phyloP scores from a whole-genome alignment of 2,329 filamentous ascomycete species.

The Apiospora saccharicola region DNA sequence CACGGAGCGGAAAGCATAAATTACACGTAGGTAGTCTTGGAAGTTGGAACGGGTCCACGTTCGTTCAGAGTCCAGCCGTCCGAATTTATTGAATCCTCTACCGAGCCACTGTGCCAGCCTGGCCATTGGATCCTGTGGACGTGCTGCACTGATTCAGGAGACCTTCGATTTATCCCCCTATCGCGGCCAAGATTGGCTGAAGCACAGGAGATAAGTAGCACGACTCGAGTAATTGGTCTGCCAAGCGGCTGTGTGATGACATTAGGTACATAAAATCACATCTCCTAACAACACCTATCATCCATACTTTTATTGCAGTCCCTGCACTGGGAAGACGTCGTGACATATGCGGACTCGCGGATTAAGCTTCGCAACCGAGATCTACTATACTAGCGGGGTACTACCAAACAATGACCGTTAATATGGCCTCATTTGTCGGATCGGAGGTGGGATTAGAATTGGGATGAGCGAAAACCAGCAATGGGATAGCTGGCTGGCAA shows the following conservation, averaged over 20 bases:
- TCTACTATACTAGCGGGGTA: neutral
- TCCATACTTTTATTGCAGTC: neutral
- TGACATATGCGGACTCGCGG: neutral
- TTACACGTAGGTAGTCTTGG: neutral
- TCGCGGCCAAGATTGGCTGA: neutral
- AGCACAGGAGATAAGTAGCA: neutral
- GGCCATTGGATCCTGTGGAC: conserved; percentile 1
- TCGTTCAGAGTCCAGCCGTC: neutral
- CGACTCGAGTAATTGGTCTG: conserved; percentile 4
- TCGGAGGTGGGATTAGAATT: neutral
- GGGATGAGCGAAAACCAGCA: neutral
- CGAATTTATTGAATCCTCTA: neutral
- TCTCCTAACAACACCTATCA: neutral
- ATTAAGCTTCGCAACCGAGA: neutral
- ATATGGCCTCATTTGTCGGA: neutral
- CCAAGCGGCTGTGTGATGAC: conserved; percentile 4
- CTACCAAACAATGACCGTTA: neutral
- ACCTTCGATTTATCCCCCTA: neutral
- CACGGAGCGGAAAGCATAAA: neutral
- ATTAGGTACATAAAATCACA: neutral
- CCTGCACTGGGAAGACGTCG: neutral
- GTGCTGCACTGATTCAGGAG: conserved; percentile 11
- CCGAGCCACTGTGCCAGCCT: conserved; percentile 9
- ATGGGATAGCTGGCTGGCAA: neutral
- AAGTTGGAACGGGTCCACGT: neutral